Evolutionary conservation across 345 rosid genomes (phyloP).

Genomic region (Adansonia digitata): DNA sequence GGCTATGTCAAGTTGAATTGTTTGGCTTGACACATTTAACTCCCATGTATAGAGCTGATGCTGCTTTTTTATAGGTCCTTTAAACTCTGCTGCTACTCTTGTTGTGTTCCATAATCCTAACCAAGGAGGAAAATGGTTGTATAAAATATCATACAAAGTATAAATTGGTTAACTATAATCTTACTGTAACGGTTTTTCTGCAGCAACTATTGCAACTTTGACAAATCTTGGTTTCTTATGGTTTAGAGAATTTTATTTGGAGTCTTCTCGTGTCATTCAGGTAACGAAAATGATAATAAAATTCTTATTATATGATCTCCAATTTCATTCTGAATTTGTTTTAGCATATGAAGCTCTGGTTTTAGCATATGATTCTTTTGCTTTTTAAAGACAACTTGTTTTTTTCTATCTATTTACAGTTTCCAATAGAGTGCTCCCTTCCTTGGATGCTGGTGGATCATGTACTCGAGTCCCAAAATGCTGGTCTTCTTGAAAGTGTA

Average conservation of each 20-base stretch:
- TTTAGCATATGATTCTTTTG: background rate
- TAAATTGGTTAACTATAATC: constrained; percentile 17
- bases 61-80: background rate
- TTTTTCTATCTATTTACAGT: constrained; percentile 42
- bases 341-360: background rate
- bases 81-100: background rate
- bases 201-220: constrained; percentile 76
- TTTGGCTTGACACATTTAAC: background rate
- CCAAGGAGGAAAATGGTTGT: background rate
- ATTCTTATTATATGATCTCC: background rate
- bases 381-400: background rate
- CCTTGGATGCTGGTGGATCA: constrained; percentile 99
- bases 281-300: constrained; percentile 29
- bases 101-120: background rate
- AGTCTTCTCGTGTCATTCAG: constrained; percentile 99
- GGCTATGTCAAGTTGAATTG: background rate
- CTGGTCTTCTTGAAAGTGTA: constrained; percentile 90
- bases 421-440: constrained; percentile 96
- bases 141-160: background rate
- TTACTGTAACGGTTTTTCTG: constrained; percentile 34
- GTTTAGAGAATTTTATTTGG: constrained; percentile 99
- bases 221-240: constrained; percentile 97
- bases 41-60: background rate
- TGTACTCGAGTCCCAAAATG: constrained; percentile 69
- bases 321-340: constrained; percentile 5